Evolutionary conservation across 176 grass and related monocot species (phyloP).

Genomic region (Thalia dealbata): DNA sequence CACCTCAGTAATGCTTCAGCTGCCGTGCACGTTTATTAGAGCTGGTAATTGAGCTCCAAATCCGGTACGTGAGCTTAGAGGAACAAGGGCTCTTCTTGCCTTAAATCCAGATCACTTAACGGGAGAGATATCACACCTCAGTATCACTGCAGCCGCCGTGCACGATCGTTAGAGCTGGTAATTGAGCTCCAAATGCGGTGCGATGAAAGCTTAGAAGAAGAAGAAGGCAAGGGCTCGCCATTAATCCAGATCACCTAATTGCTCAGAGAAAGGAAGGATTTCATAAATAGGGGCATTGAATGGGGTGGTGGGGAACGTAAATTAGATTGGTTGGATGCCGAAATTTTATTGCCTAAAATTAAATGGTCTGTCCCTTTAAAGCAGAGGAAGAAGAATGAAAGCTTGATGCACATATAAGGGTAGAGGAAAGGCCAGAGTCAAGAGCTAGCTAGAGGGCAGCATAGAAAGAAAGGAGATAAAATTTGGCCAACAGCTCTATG

Average conservation of each 20-base stretch:
- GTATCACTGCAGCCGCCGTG: neutral
- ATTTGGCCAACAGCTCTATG: conserved; percentile 5
- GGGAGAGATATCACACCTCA: neutral
- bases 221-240: neutral
- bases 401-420: neutral
- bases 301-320: conserved; percentile 15
- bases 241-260: conserved; percentile 20
- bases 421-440: neutral
- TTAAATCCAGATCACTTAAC: conserved; percentile 16
- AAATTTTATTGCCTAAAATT: conserved; percentile 10
- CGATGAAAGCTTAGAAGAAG: neutral
- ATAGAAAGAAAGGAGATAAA: neutral
- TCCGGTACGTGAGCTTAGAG: neutral
- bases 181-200: neutral
- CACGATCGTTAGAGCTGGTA: neutral
- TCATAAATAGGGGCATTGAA: conserved; percentile 28
- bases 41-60: neutral
- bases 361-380: neutral
- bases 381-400: neutral
- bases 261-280: conserved; percentile 10
- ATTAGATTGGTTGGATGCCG: conserved; percentile 13
- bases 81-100: neutral
- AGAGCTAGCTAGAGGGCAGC: neutral
- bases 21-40: neutral
- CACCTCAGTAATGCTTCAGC: neutral